phyloP scores from a whole-genome alignment of 1,284 basidiomycete species.

The Meira miltonrushii region DNA sequence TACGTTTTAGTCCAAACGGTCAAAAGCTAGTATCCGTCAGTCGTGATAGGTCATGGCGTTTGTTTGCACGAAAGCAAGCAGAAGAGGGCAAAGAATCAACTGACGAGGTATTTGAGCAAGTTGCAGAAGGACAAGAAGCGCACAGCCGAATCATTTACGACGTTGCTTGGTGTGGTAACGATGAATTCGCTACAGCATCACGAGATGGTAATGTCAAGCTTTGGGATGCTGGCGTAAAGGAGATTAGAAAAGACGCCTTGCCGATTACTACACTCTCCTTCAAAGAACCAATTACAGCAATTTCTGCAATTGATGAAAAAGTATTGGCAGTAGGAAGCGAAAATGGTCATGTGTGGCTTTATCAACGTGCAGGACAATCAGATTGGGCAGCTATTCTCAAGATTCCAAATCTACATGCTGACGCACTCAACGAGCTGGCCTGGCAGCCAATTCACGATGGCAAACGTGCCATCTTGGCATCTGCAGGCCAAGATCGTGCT shows the following conservation, averaged over 20 bases:
- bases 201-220: conserved; percentile 61
- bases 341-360: conserved; percentile 77
- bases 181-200: conserved; percentile 83
- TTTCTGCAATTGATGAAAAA: conserved; percentile 23
- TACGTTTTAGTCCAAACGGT: conserved; percentile 82
- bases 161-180: conserved; percentile 74
- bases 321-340: conserved; percentile 86
- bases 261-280: conserved; percentile 25
- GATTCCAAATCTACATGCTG: conserved; percentile 30
- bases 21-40: conserved; percentile 73
- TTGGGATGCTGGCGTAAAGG: neutral
- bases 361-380: neutral
- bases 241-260: conserved; percentile 19
- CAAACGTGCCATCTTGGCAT: conserved; percentile 16
- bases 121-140: neutral
- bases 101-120: neutral
- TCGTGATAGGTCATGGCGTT: conserved; percentile 83
- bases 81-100: too few relatives aligned
- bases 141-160: conserved; percentile 87
- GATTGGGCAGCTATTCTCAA: conserved; percentile 7
- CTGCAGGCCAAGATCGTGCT: neutral
- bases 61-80: conserved; percentile 60
- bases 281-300: conserved; percentile 26
- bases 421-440: conserved; percentile 38
- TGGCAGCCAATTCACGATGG: conserved; percentile 23